Percentiles rank a stretch among this genome's conserved stretches.
These are phyloP conservation scores for Yarrowia galli DNA, from an alignment of 1,139 yeast species.

Conservation along the genomic window DNA sequence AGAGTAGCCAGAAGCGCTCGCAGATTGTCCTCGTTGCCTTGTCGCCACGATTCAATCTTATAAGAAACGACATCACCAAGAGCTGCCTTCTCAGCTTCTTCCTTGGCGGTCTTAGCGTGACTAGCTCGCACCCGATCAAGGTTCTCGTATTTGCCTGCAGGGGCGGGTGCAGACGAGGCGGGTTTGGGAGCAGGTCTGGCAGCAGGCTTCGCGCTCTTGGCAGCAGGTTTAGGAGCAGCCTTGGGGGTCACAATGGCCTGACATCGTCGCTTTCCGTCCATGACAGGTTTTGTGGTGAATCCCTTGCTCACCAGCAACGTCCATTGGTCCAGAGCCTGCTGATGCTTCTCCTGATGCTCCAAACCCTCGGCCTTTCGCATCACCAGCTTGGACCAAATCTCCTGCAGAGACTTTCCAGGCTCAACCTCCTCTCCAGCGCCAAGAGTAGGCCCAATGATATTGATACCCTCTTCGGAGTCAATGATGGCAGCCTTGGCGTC, in stretches of 20 bases:
- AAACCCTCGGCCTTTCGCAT: constrained; percentile 80
- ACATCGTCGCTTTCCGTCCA: constrained; percentile 88
- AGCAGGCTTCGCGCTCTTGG: constrained; percentile 45
- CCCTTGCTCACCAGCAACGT: constrained; percentile 70
- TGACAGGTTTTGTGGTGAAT: constrained; percentile 63
- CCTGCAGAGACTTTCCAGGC: constrained; percentile 65
- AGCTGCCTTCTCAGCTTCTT: constrained; percentile 63
- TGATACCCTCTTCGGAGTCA: constrained; percentile 65
- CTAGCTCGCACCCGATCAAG: constrained; percentile 59
- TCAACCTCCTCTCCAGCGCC: constrained; percentile 54
- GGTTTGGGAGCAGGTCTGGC: constrained; percentile 39
- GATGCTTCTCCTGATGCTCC: constrained; percentile 76
- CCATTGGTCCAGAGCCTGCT: constrained; percentile 69
- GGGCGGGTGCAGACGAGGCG: constrained; percentile 50
- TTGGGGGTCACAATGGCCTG: constrained; percentile 61
- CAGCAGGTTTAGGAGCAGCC: constrained; percentile 48
- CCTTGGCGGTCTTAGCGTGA: constrained; percentile 57
- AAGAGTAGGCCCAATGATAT: constrained; percentile 58
- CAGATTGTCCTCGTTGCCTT: constrained; percentile 78
- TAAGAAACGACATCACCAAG: constrained; percentile 68
- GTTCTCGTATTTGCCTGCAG: constrained; percentile 48
- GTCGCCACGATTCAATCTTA: constrained; percentile 67
- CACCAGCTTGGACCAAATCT: constrained; percentile 76
- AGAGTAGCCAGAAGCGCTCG: constrained; percentile 75
- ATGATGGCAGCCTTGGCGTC: constrained; percentile 68